Conservation (phyloP, 2,329 filamentous ascomycete genomes). For the Curvularia sp. region DNA sequence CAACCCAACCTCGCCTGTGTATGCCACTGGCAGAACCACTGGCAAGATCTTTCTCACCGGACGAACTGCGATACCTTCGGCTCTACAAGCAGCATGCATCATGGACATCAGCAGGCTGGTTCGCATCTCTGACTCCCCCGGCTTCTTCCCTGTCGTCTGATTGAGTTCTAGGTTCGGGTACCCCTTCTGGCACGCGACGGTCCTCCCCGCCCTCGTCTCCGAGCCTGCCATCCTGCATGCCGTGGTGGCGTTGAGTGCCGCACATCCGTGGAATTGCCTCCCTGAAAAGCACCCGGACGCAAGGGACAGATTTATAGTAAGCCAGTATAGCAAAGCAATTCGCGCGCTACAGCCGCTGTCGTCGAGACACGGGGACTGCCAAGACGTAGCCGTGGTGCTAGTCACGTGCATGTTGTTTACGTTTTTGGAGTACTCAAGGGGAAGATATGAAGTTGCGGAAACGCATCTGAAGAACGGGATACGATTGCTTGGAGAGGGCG, state of each 20-base stretch:
- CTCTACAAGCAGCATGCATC: constrained; percentile 8
- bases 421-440: constrained; percentile 52
- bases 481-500: constrained; percentile 45
- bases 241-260: constrained; percentile 51
- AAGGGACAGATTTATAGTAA: constrained; percentile 40
- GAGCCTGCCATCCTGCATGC: constrained; percentile 55
- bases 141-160: too few relatives aligned
- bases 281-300: not conserved
- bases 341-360: constrained; percentile 38
- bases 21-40: not conserved
- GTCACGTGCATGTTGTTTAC: constrained; percentile 54
- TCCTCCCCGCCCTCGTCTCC: constrained; percentile 49
- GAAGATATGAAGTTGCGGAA: constrained; percentile 48
- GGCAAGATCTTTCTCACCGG: not conserved
- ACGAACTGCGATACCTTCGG: constrained; percentile 13
- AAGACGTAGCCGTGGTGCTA: constrained; percentile 47
- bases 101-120: constrained; percentile 14
- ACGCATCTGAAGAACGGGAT: constrained; percentile 54
- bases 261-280: constrained; percentile 31
- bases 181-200: constrained; percentile 50
- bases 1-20: not conserved
- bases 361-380: constrained; percentile 20
- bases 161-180: not conserved
- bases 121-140: too few relatives aligned
- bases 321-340: constrained; percentile 54